phyloP scores from a whole-genome alignment of 1,139 yeast genomes.

The Hyphopichia pseudoburtonii region DNA sequence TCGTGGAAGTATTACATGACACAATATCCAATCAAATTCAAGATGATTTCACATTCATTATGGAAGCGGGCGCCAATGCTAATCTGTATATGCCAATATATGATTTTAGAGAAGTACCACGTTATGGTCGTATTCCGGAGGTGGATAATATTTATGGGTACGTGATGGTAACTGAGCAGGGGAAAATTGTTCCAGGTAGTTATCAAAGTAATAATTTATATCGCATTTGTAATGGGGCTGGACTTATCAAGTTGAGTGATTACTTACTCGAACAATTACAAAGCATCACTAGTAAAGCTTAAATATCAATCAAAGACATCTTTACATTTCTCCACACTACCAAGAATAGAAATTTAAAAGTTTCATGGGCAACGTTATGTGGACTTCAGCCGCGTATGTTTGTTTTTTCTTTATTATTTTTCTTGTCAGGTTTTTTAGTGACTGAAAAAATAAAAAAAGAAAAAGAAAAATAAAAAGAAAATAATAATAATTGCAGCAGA shows the following conservation, averaged over 20 bases:
- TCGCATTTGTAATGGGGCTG: conserved; percentile 55
- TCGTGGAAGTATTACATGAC: conserved; percentile 28
- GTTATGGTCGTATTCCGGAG: conserved; percentile 69
- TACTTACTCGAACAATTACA: conserved; percentile 45
- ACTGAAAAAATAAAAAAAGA: too few relatives aligned
- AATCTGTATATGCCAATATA: conserved; percentile 69
- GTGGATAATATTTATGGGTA: conserved; percentile 74
- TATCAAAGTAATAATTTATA: conserved; percentile 64
- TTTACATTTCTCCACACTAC: too few relatives aligned
- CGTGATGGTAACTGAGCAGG: conserved; percentile 57
- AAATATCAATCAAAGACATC: too few relatives aligned
- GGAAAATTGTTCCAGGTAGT: conserved; percentile 53
- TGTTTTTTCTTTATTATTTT: too few relatives aligned
- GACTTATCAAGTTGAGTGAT: conserved; percentile 60
- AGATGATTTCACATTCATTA: conserved; percentile 56
- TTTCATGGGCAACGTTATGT: too few relatives aligned
- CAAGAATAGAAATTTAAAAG: too few relatives aligned
- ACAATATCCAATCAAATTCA: conserved; percentile 25
- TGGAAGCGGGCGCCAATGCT: conserved; percentile 63
- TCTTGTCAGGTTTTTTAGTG: too few relatives aligned
- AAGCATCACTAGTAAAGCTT: conserved; percentile 8
- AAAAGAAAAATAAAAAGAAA: too few relatives aligned
- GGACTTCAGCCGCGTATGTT: too few relatives aligned
- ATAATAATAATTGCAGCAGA: too few relatives aligned
- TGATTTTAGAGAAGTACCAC: conserved; percentile 68